Evolutionary conservation across 371 early-diverging fungal species (phyloP), one percentile per base, ranked within the genome.

Genomic region (Rhizopus stolonifer): DNA sequence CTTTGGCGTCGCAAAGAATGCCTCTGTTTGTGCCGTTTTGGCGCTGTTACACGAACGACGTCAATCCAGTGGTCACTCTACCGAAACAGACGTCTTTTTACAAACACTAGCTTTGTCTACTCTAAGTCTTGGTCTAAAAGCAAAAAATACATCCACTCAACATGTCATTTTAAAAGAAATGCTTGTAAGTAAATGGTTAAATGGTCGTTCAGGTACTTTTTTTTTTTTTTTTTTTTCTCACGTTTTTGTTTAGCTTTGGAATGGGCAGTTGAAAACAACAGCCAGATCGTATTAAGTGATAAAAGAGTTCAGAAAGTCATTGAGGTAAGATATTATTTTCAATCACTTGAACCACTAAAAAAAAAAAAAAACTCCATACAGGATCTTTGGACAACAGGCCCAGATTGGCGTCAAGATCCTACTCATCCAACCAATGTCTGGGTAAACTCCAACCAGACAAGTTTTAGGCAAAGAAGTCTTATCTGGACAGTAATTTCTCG

Each of bases 1-100:
- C 6, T 71, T 65, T 59, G 45, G 56, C 7, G 67, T 75, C 0
- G 75, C 67, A 3, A 65, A 67, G 46, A 54, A 64, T 29, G 75
- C 72, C 2, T 75, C 75, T 1, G 72, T 69, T 15, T 71, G 75
- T 58, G 64, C 69, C 25, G 48, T 75, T 48, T 49, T 75, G 29
- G 69, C 60, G 3, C 50, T 69, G 66, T 66, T 69, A 52, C 59
- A 58, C 47, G 70, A 69, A 46, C 62, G 58, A 34, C 50, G 47
- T 48, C 49, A 54, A 22, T 47, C 56, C 46, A 38, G 54, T 53
- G 54, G 69, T 17, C 43, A 45, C 15, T 43, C 46, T 13, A 31
- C 38, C 11, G 64, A 58, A 43, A 54, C 64, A 18, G 64, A 63
- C 50, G 13, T 63, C 2, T 54, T 61, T 11, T 39, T 67, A 15